Conservation (phyloP, 352 stramenopile genomes). For the Phytophthora cactorum region DNA sequence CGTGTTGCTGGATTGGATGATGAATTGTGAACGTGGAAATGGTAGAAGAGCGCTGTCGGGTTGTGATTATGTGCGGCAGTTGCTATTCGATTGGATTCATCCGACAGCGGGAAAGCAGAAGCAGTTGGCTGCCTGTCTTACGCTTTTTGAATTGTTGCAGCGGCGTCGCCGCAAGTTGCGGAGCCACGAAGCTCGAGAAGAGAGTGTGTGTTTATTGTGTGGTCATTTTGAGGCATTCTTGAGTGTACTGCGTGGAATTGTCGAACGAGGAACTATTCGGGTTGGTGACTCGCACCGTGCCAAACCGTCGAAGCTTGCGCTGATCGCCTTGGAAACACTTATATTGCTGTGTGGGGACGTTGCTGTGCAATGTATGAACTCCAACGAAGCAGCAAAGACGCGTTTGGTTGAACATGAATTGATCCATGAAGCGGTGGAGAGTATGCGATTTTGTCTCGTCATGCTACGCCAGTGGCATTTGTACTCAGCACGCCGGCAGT, state of each 20-base stretch:
- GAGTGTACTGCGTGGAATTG: constrained; percentile 22
- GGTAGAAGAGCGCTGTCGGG: neutral
- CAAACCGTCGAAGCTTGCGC: constrained; percentile 62
- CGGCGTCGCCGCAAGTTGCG: constrained; percentile 27
- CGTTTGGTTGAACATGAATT: neutral
- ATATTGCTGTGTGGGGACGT: constrained; percentile 45
- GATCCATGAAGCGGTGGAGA: constrained; percentile 21
- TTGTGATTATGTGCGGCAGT: constrained; percentile 32
- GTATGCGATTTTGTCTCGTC: constrained; percentile 21
- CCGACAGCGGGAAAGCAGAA: constrained; percentile 44
- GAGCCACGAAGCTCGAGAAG: neutral
- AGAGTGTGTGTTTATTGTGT: constrained; percentile 9
- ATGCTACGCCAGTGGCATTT: constrained; percentile 34
- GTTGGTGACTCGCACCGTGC: constrained; percentile 28
- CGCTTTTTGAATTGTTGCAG: constrained; percentile 69
- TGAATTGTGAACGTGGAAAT: constrained; percentile 11
- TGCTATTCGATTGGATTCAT: constrained; percentile 47
- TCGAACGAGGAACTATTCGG: constrained; percentile 25
- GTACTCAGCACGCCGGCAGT: constrained; percentile 30
- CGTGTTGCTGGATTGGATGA: constrained; percentile 63
- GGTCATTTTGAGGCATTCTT: constrained; percentile 19
- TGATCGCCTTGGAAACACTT: constrained; percentile 62
- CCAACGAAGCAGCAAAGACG: constrained; percentile 12
- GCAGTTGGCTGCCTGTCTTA: constrained; percentile 61
- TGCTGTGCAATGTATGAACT: constrained; percentile 25